Evolutionary conservation across 2,329 filamentous ascomycete species (phyloP).

Genomic region (Remersonia thermophila): DNA sequence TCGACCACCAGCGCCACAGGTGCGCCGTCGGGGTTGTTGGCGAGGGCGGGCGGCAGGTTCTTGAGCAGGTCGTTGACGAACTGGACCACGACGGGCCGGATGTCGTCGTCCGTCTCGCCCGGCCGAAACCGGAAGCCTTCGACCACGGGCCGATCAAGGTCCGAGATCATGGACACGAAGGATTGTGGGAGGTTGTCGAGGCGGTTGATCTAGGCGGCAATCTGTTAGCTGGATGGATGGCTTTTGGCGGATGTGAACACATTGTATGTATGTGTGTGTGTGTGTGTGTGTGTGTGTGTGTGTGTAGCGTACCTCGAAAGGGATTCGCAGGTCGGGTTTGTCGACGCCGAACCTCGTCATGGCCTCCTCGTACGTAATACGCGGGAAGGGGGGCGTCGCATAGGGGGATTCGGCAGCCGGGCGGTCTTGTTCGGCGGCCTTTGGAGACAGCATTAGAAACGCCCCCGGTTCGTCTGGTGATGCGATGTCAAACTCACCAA

Average conservation of each 20-base stretch:
- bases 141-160: slow-evolving; percentile 54
- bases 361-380: slow-evolving; percentile 59
- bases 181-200: slow-evolving; percentile 51
- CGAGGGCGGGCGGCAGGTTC: slow-evolving; percentile 43
- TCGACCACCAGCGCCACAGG: slow-evolving; percentile 72
- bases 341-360: slow-evolving; percentile 78
- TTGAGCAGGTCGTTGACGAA: slow-evolving; percentile 65
- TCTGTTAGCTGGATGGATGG: slow-evolving; percentile 4
- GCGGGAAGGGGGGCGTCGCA: slow-evolving; percentile 32
- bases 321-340: slow-evolving; percentile 79
- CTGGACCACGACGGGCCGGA: not conserved
- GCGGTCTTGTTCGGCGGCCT: not conserved
- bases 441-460: slow-evolving; percentile 1
- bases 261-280: too few species aligned
- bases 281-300: too few species aligned
- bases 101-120: slow-evolving; percentile 13
- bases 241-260: too few species aligned
- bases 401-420: slow-evolving; percentile 3
- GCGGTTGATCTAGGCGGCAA: slow-evolving; percentile 45
- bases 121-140: slow-evolving; percentile 62
- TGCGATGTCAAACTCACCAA: too few species aligned
- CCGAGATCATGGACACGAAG: slow-evolving; percentile 64
- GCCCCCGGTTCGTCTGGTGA: too few species aligned
- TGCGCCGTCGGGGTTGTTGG: slow-evolving; percentile 60
- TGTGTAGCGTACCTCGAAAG: slow-evolving; percentile 48